Conservation (phyloP, 768 basidiomycete genomes). For the Pulveroboletus sp. region DNA sequence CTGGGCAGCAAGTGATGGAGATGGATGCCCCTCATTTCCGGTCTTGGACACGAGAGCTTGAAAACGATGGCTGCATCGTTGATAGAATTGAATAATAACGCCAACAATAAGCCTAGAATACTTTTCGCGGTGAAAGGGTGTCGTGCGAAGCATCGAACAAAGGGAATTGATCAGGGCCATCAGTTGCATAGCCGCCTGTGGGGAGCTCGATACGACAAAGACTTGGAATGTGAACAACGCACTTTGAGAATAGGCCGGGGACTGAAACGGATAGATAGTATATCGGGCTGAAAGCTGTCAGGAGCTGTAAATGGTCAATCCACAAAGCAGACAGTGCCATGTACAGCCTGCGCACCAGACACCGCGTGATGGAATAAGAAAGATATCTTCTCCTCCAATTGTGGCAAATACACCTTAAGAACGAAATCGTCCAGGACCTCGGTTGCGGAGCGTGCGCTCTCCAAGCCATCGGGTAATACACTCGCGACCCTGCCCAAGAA, state of each 20-base stretch:
- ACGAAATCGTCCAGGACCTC: constrained; percentile 90
- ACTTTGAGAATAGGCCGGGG: constrained; percentile 80
- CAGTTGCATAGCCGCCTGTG: constrained; percentile 76
- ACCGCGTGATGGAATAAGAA: constrained; percentile 84
- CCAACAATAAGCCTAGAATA: constrained; percentile 92
- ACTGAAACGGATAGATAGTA: constrained; percentile 60
- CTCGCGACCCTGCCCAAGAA: constrained; percentile 76
- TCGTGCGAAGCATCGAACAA: constrained; percentile 85
- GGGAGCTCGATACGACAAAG: constrained; percentile 4
- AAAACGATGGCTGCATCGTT: constrained; percentile 87
- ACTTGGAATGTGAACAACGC: constrained; percentile 1
- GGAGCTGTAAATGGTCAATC: constrained; percentile 46
- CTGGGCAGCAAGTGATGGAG: constrained; percentile 59
- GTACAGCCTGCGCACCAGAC: constrained; percentile 46
- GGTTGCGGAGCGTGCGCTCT: constrained; percentile 63
- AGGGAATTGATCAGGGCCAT: constrained; percentile 90
- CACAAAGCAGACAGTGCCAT: background rate
- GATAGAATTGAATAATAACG: constrained; percentile 95
- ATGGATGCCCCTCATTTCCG: constrained; percentile 39
- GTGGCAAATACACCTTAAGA: constrained; percentile 86
- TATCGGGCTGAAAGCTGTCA: constrained; percentile 86
- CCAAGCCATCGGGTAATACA: constrained; percentile 69
- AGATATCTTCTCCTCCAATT: constrained; percentile 92
- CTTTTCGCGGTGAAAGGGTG: constrained; percentile 93
- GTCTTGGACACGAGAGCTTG: constrained; percentile 60